Evolutionary conservation across 164 flowering plant species (phyloP).

Genomic region (Piper betle): DNA sequence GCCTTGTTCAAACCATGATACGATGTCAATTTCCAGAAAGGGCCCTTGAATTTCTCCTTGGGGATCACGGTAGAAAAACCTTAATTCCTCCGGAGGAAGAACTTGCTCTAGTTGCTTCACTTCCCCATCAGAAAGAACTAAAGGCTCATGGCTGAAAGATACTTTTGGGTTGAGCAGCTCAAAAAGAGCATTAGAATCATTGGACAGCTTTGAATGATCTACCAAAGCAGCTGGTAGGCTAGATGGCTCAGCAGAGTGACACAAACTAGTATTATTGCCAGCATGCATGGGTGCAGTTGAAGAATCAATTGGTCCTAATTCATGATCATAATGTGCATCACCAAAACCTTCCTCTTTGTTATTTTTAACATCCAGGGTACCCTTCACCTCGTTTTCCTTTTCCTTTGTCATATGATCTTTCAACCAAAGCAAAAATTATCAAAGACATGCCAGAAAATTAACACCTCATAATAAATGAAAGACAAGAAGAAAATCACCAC

Average conservation of each 20-base stretch:
- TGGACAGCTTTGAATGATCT: slow-evolving; percentile 19
- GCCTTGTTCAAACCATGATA: slow-evolving; percentile 88
- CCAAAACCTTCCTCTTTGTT: slow-evolving; percentile 9
- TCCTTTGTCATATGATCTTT: neutral
- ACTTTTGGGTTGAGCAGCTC: slow-evolving; percentile 19
- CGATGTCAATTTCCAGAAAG: slow-evolving; percentile 70
- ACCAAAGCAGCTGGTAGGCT: slow-evolving; percentile 10
- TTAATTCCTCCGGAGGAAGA: slow-evolving; percentile 50
- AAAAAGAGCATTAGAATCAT: slow-evolving; percentile 30
- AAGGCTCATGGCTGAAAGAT: slow-evolving; percentile 11
- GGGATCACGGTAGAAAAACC: slow-evolving; percentile 75
- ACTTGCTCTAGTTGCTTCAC: slow-evolving; percentile 15
- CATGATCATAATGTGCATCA: neutral
- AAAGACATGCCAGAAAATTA: slow-evolving; percentile 5
- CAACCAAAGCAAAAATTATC: neutral
- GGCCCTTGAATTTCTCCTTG: slow-evolving; percentile 93
- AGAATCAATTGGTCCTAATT: neutral
- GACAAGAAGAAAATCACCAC: neutral
- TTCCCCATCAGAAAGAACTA: slow-evolving; percentile 10
- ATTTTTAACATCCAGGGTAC: slow-evolving; percentile 2
- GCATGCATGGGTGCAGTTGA: slow-evolving; percentile 1
- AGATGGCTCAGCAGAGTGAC: slow-evolving; percentile 1
- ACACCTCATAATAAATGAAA: slow-evolving; percentile 7
- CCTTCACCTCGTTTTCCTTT: neutral
- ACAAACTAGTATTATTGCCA: neutral